These are phyloP conservation scores for Boletus speciosus DNA, from an alignment of 768 basidiomycete genomes.

Conservation along the genomic window DNA sequence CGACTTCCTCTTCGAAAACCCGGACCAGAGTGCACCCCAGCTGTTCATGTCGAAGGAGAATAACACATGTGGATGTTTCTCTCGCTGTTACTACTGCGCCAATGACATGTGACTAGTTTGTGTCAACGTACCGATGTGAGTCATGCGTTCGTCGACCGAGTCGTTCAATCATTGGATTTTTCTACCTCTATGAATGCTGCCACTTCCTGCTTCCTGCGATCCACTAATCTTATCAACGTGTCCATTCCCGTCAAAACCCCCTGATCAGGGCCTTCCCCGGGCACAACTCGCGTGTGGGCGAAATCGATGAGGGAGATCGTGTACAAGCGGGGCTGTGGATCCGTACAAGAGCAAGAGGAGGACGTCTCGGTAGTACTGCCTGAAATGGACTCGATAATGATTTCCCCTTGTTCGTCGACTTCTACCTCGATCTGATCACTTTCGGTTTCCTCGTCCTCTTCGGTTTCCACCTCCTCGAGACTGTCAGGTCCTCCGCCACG, in stretches of 20 bases:
- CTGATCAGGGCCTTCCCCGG: constrained; percentile 73
- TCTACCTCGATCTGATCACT: constrained; percentile 39
- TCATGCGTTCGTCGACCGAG: background rate
- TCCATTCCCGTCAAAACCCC: constrained; percentile 75
- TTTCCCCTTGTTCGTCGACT: constrained; percentile 27
- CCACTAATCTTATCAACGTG: constrained; percentile 59
- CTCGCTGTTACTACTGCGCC: background rate
- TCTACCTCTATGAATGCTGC: background rate
- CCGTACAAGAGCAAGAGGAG: constrained; percentile 37
- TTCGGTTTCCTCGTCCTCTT: constrained; percentile 37
- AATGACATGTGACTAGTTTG: background rate
- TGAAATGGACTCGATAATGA: constrained; percentile 21
- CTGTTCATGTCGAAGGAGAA: background rate
- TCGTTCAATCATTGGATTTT: background rate
- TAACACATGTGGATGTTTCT: background rate
- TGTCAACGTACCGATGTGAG: background rate
- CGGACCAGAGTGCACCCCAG: background rate
- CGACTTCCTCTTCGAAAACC: background rate
- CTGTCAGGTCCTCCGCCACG: constrained; percentile 33
- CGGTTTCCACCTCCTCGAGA: constrained; percentile 23
- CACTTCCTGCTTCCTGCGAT: constrained; percentile 51
- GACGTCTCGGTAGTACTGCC: constrained; percentile 16
- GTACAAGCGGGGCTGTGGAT: constrained; percentile 31
- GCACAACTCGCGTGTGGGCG: constrained; percentile 72
- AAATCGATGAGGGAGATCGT: constrained; percentile 89